phyloP scores from a whole-genome alignment of 176 grass and related monocot species.

The maize (Zea mays) region Zm-B73-REFERENCE-NAM-5.0 NC_050096.1:292717501-292718000 shows the following conservation, averaged over 20 bases:
- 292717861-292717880: constrained; percentile 73
- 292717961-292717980: neutral
- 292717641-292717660: constrained; percentile 86
- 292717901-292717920: constrained; percentile 68
- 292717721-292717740: constrained; percentile 55
- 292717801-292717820: constrained; percentile 85
- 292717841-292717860: constrained; percentile 78
- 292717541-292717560: neutral
- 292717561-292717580: neutral
- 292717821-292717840: constrained; percentile 74
- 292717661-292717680: constrained; percentile 85
- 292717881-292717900: constrained; percentile 74
- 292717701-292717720: constrained; percentile 71
- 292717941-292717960: neutral
- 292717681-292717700: constrained; percentile 69
- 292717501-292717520: constrained; percentile 71
- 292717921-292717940: neutral
- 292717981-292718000: constrained; percentile 8
- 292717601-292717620: constrained; percentile 83
- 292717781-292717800: constrained; percentile 73
- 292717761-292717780: constrained; percentile 87
- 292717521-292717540: neutral
- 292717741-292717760: constrained; percentile 52
- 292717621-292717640: constrained; percentile 89
- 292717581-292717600: constrained; percentile 45